Evolutionary conservation across 495 filamentous ascomycete species (phyloP), one percentile per base, ranked within the genome.

Genomic region (Aspergillus cristatus): DNA sequence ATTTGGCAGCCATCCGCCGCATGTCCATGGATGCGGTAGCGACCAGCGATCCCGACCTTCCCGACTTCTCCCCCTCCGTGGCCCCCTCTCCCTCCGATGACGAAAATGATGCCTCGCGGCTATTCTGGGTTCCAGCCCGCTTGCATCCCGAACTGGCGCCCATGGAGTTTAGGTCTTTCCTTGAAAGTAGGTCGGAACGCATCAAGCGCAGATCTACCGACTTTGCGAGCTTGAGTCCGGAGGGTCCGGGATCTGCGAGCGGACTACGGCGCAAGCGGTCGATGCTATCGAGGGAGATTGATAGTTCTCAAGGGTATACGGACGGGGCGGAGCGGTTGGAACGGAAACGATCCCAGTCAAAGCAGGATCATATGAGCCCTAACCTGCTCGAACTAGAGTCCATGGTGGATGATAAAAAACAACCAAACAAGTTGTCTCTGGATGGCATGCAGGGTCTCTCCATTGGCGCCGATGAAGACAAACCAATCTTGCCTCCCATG

Each of bases 11-110:
- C 10, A 76, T 99, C 41, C 79, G 91, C 43, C 81, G 91, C 40
- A 90, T 99, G 85, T 97, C 91, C 12, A 97, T 99, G 93, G 89
- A 96, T 60, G 91, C 94, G 11, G 83, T 84, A 37, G 84, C 81
- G 28, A 76, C 82, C n/a, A 79, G 76, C 38, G 91, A 99, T 56
- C 91, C 91, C 3, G 91, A 99, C 58, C 69, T 99, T 37, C 86
- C 93, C 22, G 81, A 82, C 10, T 95, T 91, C 61, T 77, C 76
- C 38, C 67, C 72, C 20, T 51, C 64, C 17, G 76, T 86, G 47
- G 78, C 88, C 6, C 86, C 88, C 7, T 79, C 78, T 6, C 78
- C 79, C 22, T 64, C 65, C 4, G 75, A 77, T 33, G 83, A 87
- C 45, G 90, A 94, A 53, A 81, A 87, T 49, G 93, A 96, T 61